These are phyloP conservation scores for Yamadazyma dushanensis DNA, from an alignment of 1,139 yeast genomes.

Conservation along the genomic window DNA sequence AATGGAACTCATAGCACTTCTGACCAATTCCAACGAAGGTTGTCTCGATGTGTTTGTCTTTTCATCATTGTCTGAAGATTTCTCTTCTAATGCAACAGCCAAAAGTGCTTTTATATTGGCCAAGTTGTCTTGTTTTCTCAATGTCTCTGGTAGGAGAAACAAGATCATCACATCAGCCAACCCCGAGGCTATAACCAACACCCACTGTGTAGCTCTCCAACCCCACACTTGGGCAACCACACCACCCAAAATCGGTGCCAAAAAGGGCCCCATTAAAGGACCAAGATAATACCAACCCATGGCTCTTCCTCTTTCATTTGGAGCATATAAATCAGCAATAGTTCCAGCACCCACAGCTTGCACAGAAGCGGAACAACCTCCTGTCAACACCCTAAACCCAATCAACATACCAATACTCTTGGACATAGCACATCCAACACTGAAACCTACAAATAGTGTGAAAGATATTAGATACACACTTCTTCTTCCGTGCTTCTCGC, in stretches of 20 bases:
- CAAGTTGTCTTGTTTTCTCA: slow-evolving; percentile 54
- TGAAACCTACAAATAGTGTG: slow-evolving; percentile 59
- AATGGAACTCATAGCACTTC: slow-evolving; percentile 8
- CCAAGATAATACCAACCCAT: slow-evolving; percentile 84
- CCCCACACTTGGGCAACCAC: slow-evolving; percentile 71
- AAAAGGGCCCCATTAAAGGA: slow-evolving; percentile 75
- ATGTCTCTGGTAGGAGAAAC: slow-evolving; percentile 73
- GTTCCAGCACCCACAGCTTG: slow-evolving; percentile 93
- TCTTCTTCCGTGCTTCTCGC: slow-evolving; percentile 76
- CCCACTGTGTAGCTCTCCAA: slow-evolving; percentile 92
- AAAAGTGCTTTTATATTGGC: slow-evolving; percentile 49
- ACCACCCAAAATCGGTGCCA: slow-evolving; percentile 84
- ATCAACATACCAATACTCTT: slow-evolving; percentile 63
- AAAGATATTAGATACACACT: slow-evolving; percentile 71
- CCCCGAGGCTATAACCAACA: slow-evolving; percentile 68
- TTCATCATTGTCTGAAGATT: slow-evolving; percentile 13
- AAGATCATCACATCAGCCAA: slow-evolving; percentile 49
- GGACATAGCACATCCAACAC: slow-evolving; percentile 71
- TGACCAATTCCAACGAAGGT: slow-evolving; percentile 10
- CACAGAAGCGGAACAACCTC: slow-evolving; percentile 83
- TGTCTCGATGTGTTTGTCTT: slow-evolving; percentile 16
- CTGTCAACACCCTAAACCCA: slow-evolving; percentile 67
- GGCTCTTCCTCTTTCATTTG: slow-evolving; percentile 72
- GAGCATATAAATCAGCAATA: slow-evolving; percentile 68
- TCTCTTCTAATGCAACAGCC: slow-evolving; percentile 14